Evolutionary conservation across 306 rosid species (phyloP), one percentile per base, ranked within the genome.

Genomic region (Arachis hypogaea): DNA sequence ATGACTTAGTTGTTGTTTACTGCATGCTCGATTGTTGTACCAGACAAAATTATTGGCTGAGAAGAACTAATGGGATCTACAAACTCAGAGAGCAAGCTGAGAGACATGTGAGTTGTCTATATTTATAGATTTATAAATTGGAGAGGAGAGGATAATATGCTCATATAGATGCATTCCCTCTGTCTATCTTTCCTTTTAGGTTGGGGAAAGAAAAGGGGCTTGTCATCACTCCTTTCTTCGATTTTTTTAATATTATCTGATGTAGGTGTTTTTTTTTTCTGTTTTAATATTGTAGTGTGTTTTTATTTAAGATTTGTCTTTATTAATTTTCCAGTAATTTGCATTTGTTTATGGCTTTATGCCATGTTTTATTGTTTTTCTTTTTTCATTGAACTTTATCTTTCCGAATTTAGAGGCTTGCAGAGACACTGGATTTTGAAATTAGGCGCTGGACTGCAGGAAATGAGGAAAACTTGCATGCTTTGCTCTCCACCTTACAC

Each of bases 391-490:
- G 6, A 42, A 2, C 3, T 42, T 42, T 78, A 56, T 45, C 11
- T 45, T 6, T 77, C 29, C 56, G n/a, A 74, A 45, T 84, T 82
- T 89, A 92, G 96, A 92, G 98, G 82, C 71, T 88, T 80, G 82
- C 86, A 22, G 96, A 94, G 83, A 88, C 97, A 29, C 79, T 94
- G 66, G 99, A 94, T 84, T 81, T 84, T 78, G 99, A 94, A 82
- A 88, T 92, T 82, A 94, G 84, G 86, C 99, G 96, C 63, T 94
- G 96, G 99, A 84, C 97, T 68, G 92, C 88, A 11, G 99, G 99
- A 44, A 94, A 94, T 78, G 99, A 92, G 69, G 99, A 96, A 52
- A 94, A 94, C 75, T 84, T 94, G 86, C 95, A 96, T 49, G 96
- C 96, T 76, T 74, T 92, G 75, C 86, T 94, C 56, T 94, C 99